A percentile compares a stretch with the other conserved stretches of the same genome.
These are phyloP conservation scores for Casuarina equisetifolia DNA, from an alignment of 306 rosid genomes.

Conservation along the genomic window DNA sequence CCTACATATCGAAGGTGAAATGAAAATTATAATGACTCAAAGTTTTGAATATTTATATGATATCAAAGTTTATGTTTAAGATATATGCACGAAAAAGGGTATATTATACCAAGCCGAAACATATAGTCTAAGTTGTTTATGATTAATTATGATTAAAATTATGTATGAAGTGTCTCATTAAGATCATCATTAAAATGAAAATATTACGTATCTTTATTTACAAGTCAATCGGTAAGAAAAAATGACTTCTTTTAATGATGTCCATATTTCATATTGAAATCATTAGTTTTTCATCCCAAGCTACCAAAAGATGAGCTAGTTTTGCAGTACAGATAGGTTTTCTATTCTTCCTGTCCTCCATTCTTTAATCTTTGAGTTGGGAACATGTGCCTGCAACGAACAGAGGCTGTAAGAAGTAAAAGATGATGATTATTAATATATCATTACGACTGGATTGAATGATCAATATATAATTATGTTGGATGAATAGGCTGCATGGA, in stretches of 20 bases:
- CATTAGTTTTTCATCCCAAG: constrained; percentile 29
- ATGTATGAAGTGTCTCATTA: too few relatives aligned
- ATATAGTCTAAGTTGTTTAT: too few relatives aligned
- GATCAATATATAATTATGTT: constrained; percentile 59
- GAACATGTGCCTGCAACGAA: constrained; percentile 56
- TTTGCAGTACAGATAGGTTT: constrained; percentile 13
- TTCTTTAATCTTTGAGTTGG: constrained; percentile 40
- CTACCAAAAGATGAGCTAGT: constrained; percentile 17
- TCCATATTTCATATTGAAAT: not conserved
- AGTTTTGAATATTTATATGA: too few relatives aligned
- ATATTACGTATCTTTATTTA: too few relatives aligned
- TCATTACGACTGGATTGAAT: constrained; percentile 68
- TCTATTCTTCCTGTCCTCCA: not conserved
- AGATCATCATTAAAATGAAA: too few relatives aligned
- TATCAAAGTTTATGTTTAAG: too few relatives aligned
- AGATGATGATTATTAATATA: constrained; percentile 82
- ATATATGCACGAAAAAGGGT: too few relatives aligned
- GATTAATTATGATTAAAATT: too few relatives aligned
- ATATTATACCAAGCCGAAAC: too few relatives aligned
- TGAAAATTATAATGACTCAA: too few relatives aligned
- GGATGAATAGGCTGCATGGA: constrained; percentile 60
- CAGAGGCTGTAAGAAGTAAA: constrained; percentile 60
- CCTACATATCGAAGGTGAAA: too few relatives aligned
- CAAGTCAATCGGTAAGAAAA: too few relatives aligned
- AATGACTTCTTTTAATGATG: not conserved